phyloP scores from a whole-genome alignment of 106 monocot genomes.

The Xerophyta viscosa region DNA sequence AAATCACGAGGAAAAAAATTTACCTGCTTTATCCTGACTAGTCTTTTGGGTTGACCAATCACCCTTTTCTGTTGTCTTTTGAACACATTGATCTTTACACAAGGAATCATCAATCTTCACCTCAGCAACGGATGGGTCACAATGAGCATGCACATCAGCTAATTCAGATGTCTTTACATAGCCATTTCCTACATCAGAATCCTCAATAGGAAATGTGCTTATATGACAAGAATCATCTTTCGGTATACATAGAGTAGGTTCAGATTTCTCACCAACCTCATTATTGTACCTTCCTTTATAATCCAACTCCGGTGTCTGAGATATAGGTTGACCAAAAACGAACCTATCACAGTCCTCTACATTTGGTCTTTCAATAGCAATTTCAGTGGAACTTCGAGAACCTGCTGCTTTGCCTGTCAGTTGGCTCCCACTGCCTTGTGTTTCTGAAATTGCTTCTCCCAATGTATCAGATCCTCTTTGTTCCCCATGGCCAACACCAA shows the following conservation, averaged over 20 bases:
- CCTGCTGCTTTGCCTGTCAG: conserved; percentile 2
- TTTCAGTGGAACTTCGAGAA: conserved; percentile 7
- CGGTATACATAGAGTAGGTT: neutral
- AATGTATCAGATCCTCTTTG: conserved; percentile 6
- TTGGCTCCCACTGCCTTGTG: conserved; percentile 8
- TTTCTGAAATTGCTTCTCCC: conserved; percentile 16
- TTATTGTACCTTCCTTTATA: conserved; percentile 4
- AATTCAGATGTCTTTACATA: neutral
- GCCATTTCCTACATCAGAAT: conserved; percentile 6
- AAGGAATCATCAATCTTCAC: conserved; percentile 5
- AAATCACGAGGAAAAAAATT: neutral
- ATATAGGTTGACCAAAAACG: neutral
- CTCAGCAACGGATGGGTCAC: conserved; percentile 1
- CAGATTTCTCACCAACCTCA: conserved; percentile 5
- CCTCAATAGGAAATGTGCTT: neutral
- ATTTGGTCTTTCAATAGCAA: neutral
- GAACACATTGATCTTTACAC: conserved; percentile 13
- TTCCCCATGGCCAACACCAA: conserved; percentile 3
- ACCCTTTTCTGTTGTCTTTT: conserved; percentile 1
- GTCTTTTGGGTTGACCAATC: conserved; percentile 2
- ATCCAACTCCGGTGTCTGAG: neutral
- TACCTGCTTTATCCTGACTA: conserved; percentile 11
- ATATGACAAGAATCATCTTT: conserved; percentile 7
- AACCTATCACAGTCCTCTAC: neutral
- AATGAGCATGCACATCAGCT: neutral